Base-by-base conservation (phyloP, 495 filamentous ascomycete genomes). In the Clohesyomyces aquaticus region DNA sequence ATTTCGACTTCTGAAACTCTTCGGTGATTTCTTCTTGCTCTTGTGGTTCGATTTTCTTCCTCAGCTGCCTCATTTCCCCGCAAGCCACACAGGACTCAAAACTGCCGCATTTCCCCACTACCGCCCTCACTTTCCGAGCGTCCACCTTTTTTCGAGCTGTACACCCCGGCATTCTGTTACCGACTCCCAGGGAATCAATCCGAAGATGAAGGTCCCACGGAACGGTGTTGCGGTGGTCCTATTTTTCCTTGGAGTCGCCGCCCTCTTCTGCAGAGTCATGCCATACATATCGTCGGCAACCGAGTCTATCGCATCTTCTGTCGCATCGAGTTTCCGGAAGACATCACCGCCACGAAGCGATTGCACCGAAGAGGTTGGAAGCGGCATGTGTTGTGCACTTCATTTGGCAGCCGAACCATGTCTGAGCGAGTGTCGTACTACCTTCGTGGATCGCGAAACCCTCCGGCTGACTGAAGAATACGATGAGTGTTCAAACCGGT, bases 301-400 rank as follows among this genome's bases (percentile, higher is more conserved):
- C 16, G 28, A 41, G 28, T 41, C 18, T 28, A 52, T 60, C 32
- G 22, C 47, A 4, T 54, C 48, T 3, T 53, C 50, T 19, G n/a
- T 62, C 35, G n/a, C 8, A 29, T 47, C 60, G 27, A 23, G 41
- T 28, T 6, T 63, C 6, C 26, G 19, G 29, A 21, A 25, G 12
- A 21, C 60, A 4, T n/a, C 32, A 2, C 43, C 19, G 41, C 12
- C 60, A 8, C 19, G 23, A 18, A 50, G 56, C 19, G 55, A 47
- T 26, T 63, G 60, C 42, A 63, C 60, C 9, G 49, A 56, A 26
- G 60, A 55, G 16, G 50, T 63, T 19, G 52, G 60, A 21, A 27
- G 56, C 11, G 51, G 51, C 18, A 18, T 49, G 4, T 63, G 60
- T 29, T 63, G 60, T 42, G 60, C 54, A 0, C 28, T 63, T 18